A percentile compares a stretch with the other conserved stretches of the same genome.
Evolutionary conservation across 2,329 filamentous ascomycete genomes (phyloP).

Genomic region (Fusarium algeriense): DNA sequence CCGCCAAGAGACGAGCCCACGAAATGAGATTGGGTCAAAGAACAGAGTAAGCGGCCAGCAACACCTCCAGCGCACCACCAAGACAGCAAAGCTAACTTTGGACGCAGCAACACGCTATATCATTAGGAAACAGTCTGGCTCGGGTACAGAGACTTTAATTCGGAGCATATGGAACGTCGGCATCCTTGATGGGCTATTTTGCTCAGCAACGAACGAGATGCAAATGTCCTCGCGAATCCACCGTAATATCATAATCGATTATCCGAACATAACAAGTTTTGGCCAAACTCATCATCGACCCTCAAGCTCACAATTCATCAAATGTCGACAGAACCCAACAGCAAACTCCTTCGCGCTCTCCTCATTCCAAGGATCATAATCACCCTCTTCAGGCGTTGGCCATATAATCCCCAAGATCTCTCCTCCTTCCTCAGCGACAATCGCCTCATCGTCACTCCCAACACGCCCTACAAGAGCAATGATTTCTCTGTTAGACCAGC

Average conservation of each 20-base stretch:
- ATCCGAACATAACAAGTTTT: neutral
- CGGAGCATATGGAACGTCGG: neutral
- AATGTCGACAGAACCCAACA: neutral
- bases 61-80: too few relatives aligned
- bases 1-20: constrained; percentile 2
- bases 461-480: constrained; percentile 18
- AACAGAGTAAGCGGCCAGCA: neutral
- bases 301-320: constrained; percentile 4
- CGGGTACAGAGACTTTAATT: rapidly evolving
- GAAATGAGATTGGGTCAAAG: neutral
- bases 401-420: constrained; percentile 23
- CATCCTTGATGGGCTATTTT: neutral
- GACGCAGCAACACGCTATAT: neutral
- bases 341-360: constrained; percentile 10
- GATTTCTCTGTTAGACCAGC: constrained; percentile 15
- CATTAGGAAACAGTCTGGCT: too few relatives aligned
- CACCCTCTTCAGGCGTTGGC: constrained; percentile 1
- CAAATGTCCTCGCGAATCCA: neutral
- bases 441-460: neutral
- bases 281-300: neutral
- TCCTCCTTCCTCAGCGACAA: constrained; percentile 14
- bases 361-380: constrained; percentile 7
- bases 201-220: neutral
- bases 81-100: neutral
- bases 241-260: neutral